phyloP scores from a whole-genome alignment of 306 rosid species.

The Hippophae gyantsensis region DNA sequence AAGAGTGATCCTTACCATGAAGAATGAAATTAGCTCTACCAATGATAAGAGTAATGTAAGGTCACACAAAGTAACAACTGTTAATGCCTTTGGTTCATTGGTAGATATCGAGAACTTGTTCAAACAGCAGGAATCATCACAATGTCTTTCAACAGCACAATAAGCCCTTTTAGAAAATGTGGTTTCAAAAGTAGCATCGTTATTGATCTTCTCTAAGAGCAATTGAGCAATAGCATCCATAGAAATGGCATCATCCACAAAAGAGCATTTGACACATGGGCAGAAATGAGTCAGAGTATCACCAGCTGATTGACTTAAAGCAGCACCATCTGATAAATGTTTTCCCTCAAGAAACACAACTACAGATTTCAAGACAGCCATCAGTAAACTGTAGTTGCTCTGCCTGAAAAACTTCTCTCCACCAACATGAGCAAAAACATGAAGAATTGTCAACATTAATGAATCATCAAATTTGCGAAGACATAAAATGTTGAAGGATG shows the following conservation, averaged over 20 bases:
- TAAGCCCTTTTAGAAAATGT: slow-evolving; percentile 16
- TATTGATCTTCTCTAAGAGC: slow-evolving; percentile 46
- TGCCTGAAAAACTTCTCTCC: slow-evolving; percentile 42
- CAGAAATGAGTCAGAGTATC: slow-evolving; percentile 30
- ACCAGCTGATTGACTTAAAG: slow-evolving; percentile 31
- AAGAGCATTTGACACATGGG: slow-evolving; percentile 46
- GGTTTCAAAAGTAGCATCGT: slow-evolving; percentile 11
- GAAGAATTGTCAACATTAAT: slow-evolving; percentile 51
- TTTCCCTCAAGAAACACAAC: slow-evolving; percentile 49
- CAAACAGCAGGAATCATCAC: slow-evolving; percentile 30
- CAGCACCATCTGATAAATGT: slow-evolving; percentile 24
- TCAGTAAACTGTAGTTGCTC: slow-evolving; percentile 28
- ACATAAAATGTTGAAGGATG: slow-evolving; percentile 50
- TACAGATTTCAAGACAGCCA: slow-evolving; percentile 57
- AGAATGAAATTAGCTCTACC: slow-evolving; percentile 68
- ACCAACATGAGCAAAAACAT: slow-evolving; percentile 61
- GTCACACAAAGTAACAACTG: slow-evolving; percentile 22
- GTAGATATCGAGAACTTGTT: slow-evolving; percentile 26
- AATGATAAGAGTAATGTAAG: slow-evolving; percentile 58
- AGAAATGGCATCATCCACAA: slow-evolving; percentile 43
- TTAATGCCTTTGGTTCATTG: slow-evolving; percentile 20
- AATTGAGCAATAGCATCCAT: slow-evolving; percentile 38
- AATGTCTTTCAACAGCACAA: slow-evolving; percentile 13
- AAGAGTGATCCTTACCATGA: slow-evolving; percentile 37
- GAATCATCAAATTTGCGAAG: slow-evolving; percentile 33